These are phyloP conservation scores for Amanita polypyramis DNA, from an alignment of 768 basidiomycete genomes.

Conservation along the genomic window DNA sequence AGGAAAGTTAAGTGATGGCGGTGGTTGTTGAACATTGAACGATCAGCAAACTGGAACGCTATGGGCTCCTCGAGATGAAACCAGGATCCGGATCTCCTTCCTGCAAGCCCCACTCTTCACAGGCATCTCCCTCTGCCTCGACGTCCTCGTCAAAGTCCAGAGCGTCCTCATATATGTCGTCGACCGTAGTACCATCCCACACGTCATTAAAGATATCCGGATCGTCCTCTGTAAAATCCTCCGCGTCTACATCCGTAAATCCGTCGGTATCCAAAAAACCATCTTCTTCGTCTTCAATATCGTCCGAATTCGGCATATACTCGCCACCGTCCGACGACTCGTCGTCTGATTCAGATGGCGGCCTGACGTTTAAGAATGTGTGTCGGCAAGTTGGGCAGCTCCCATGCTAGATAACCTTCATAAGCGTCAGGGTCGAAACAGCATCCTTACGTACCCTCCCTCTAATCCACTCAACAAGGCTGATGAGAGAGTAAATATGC, in stretches of 20 bases:
- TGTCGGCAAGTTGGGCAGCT: slow-evolving; percentile 62
- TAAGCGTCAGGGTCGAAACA: background rate
- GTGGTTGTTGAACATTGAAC: no score
- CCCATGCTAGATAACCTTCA: slow-evolving; percentile 39
- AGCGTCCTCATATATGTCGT: background rate
- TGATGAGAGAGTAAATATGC: slow-evolving; percentile 15
- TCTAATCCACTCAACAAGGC: slow-evolving; percentile 59
- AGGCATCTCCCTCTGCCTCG: slow-evolving; percentile 15
- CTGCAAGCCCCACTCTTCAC: slow-evolving; percentile 29
- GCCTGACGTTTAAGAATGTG: slow-evolving; percentile 43
- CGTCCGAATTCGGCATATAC: slow-evolving; percentile 49
- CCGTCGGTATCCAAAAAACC: slow-evolving; percentile 32
- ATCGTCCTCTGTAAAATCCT: slow-evolving; percentile 9
- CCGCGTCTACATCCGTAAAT: slow-evolving; percentile 27
- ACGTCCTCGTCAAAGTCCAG: slow-evolving; percentile 17
- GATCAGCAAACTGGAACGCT: no score
- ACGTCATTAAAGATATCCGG: background rate
- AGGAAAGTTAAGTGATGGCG: no score
- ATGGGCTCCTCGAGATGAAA: slow-evolving; percentile 14
- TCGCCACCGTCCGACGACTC: slow-evolving; percentile 62
- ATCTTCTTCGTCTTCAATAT: slow-evolving; percentile 44
- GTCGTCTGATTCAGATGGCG: slow-evolving; percentile 42
- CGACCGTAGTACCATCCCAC: background rate
- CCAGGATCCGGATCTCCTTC: slow-evolving; percentile 32
- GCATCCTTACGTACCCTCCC: slow-evolving; percentile 30